Conservation (phyloP, 495 filamentous ascomycete genomes). For the Aspergillus bridgeri region DNA sequence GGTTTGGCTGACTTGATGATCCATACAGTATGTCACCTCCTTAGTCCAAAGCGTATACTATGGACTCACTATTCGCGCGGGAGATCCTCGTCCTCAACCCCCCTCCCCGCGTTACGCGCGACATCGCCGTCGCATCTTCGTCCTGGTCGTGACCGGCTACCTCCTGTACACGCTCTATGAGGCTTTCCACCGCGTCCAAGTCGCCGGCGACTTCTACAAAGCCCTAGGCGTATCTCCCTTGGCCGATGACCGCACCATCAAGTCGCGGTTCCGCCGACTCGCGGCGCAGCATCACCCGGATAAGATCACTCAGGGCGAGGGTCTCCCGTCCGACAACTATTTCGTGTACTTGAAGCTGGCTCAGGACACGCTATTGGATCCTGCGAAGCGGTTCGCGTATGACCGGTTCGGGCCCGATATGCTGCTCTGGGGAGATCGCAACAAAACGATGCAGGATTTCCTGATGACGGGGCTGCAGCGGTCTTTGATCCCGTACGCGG, state of each 20-base stretch:
- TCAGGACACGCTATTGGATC: conserved; percentile 77
- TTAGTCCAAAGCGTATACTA: conserved; percentile 83
- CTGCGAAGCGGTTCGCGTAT: conserved; percentile 83
- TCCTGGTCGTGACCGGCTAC: conserved; percentile 75
- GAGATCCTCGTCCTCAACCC: conserved; percentile 74
- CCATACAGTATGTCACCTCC: conserved; percentile 65
- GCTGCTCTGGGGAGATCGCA: conserved; percentile 58
- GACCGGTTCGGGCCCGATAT: conserved; percentile 84
- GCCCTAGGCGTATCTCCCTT: conserved; percentile 63
- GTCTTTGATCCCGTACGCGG: conserved; percentile 62
- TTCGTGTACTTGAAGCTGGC: conserved; percentile 81
- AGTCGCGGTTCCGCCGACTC: conserved; percentile 80
- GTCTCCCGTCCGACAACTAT: conserved; percentile 47
- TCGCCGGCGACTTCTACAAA: conserved; percentile 71
- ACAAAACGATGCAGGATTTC: conserved; percentile 70
- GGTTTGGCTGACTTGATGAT: neutral
- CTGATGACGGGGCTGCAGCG: conserved; percentile 60
- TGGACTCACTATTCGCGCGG: conserved; percentile 84
- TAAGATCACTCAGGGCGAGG: conserved; percentile 52
- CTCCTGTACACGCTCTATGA: conserved; percentile 94
- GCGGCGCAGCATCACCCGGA: conserved; percentile 87
- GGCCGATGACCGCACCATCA: conserved; percentile 71
- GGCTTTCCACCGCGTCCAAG: conserved; percentile 74
- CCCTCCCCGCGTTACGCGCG: conserved; percentile 63
- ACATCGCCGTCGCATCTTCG: conserved; percentile 78